Evolutionary conservation across 164 flowering plant genomes (phyloP).

Genomic region (Aristolochia fimbriata): DNA sequence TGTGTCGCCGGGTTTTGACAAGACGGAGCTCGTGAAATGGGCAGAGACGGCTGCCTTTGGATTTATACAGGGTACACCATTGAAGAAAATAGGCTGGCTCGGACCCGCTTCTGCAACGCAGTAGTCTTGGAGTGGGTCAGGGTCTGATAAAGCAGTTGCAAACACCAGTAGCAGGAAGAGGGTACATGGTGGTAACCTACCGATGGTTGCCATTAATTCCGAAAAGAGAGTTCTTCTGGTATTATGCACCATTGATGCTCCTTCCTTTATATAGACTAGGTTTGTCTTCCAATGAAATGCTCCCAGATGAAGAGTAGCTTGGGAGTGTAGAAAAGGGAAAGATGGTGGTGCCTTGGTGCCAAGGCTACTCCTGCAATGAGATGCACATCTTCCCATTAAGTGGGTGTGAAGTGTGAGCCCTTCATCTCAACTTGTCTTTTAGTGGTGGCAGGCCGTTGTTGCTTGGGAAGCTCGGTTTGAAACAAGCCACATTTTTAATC

Average conservation of each 20-base stretch:
- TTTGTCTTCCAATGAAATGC: background rate
- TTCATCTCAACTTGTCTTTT: too few relatives aligned
- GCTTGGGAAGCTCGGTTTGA: too few relatives aligned
- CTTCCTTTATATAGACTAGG: background rate
- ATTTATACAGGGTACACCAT: slow-evolving; percentile 49
- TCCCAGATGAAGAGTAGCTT: background rate
- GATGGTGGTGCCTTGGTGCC: too few relatives aligned
- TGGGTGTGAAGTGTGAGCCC: too few relatives aligned
- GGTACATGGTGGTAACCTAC: slow-evolving; percentile 6
- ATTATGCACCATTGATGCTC: background rate
- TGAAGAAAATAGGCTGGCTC: slow-evolving; percentile 16
- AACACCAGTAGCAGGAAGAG: slow-evolving; percentile 9
- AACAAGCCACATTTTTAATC: too few relatives aligned
- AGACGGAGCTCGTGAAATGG: slow-evolving; percentile 48
- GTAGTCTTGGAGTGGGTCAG: slow-evolving; percentile 55
- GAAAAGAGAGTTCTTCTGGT: background rate
- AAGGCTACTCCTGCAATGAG: too few relatives aligned
- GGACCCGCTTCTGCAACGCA: slow-evolving; percentile 12
- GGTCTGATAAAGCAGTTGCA: slow-evolving; percentile 29
- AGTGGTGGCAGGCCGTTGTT: too few relatives aligned
- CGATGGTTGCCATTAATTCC: slow-evolving; percentile 2
- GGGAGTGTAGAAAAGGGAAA: background rate
- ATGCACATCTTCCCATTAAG: too few relatives aligned
- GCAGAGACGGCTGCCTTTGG: slow-evolving; percentile 24
- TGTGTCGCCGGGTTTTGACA: slow-evolving; percentile 39